A percentile compares a stretch with the other conserved stretches of the same genome.
phyloP scores from a whole-genome alignment of 345 rosid species.

The Adansonia digitata region DNA sequence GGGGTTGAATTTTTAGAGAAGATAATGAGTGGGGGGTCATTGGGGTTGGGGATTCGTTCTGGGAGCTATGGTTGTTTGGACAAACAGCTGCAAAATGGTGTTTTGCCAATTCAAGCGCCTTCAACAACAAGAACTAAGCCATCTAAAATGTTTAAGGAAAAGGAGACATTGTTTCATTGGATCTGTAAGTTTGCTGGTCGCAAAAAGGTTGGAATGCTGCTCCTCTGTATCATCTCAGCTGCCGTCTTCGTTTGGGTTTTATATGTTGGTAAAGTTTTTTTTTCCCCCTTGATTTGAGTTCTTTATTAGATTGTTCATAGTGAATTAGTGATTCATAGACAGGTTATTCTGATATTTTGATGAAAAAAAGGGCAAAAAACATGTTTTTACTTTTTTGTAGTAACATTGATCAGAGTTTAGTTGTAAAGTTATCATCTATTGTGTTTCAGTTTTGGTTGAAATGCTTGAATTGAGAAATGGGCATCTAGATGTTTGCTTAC shows the following conservation, averaged over 20 bases:
- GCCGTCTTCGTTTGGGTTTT: too few relatives aligned
- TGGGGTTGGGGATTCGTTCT: not conserved
- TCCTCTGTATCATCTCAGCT: too few relatives aligned
- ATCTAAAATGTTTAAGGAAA: too few relatives aligned
- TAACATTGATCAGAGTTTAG: not conserved
- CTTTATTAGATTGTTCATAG: too few relatives aligned
- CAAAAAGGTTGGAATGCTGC: too few relatives aligned
- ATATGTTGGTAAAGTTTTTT: too few relatives aligned
- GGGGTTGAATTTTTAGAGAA: not conserved
- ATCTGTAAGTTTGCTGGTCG: too few relatives aligned
- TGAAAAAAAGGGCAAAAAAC: not conserved
- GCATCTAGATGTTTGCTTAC: not conserved
- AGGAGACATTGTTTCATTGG: too few relatives aligned
- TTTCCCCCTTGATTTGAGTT: too few relatives aligned
- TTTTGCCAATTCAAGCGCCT: not conserved
- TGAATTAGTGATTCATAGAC: not conserved
- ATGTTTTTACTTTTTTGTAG: not conserved
- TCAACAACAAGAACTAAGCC: not conserved
- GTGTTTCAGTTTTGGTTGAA: not conserved
- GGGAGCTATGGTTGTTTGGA: not conserved
- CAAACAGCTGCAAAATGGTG: not conserved
- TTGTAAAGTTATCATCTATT: not conserved
- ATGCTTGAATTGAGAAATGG: not conserved
- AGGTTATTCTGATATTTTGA: not conserved
- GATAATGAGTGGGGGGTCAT: not conserved